Evolutionary conservation across 2,329 filamentous ascomycete genomes (phyloP).

Genomic region (Xylariales sp.): DNA sequence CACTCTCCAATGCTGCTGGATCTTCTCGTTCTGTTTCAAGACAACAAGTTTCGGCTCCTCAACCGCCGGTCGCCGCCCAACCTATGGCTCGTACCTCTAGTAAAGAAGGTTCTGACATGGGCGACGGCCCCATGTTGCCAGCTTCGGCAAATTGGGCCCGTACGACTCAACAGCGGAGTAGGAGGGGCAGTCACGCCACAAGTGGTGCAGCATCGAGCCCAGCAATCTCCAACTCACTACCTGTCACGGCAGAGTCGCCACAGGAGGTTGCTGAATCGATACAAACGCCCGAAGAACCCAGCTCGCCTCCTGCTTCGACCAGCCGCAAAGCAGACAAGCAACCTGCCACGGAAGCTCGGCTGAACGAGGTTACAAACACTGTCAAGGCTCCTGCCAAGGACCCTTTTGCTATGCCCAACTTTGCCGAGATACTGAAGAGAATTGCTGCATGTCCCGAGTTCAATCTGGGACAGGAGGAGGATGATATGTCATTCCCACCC

Average conservation of each 20-base stretch:
- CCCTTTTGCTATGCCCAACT: constrained; percentile 14
- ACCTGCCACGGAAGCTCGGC: constrained; percentile 11
- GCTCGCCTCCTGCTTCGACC: constrained; percentile 18
- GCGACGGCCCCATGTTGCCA: constrained; percentile 86
- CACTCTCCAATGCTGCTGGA: constrained; percentile 47
- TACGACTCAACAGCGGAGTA: constrained; percentile 60
- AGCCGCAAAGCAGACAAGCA: constrained; percentile 25
- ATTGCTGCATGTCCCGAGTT: constrained; percentile 26
- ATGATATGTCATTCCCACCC: constrained; percentile 56
- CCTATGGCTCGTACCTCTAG: constrained; percentile 73
- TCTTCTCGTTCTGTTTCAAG: constrained; percentile 51
- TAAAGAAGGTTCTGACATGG: constrained; percentile 68
- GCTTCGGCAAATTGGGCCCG: constrained; percentile 92
- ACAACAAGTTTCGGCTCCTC: constrained; percentile 40
- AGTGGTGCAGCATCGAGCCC: constrained; percentile 81
- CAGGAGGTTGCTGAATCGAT: constrained; percentile 37
- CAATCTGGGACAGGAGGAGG: constrained; percentile 14
- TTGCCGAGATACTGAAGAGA: constrained; percentile 20
- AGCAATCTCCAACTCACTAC: constrained; percentile 58
- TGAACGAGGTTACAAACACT: constrained; percentile 8
- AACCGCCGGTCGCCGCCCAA: constrained; percentile 41
- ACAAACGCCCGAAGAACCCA: constrained; percentile 21
- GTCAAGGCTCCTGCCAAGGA: constrained; percentile 12
- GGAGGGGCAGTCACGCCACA: constrained; percentile 73
- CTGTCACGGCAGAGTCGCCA: constrained; percentile 45